Percentiles rank a stretch among this genome's conserved stretches.
Evolutionary conservation across 2,329 filamentous ascomycete species (phyloP).

Genomic region (Pseudogymnoascus sp.): DNA sequence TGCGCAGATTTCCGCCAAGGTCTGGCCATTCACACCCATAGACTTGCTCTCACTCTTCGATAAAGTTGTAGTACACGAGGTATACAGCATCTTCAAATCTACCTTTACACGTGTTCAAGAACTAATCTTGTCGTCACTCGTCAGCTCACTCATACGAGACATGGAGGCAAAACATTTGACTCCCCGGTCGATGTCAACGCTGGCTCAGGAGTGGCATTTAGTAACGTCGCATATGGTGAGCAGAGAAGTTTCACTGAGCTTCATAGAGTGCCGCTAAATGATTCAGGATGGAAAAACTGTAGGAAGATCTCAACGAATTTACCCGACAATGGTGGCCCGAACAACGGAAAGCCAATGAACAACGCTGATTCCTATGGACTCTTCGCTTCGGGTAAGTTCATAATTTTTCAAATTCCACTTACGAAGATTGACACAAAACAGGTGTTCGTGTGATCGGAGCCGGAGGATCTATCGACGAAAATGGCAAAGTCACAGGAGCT

Average conservation of each 20-base stretch:
- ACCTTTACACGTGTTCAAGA: neutral
- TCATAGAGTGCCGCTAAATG: neutral
- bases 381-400: neutral
- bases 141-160: neutral
- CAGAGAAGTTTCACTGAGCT: neutral
- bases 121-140: neutral
- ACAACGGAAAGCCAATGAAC: neutral
- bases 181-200: neutral
- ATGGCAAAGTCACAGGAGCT: neutral
- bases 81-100: neutral
- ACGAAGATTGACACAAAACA: neutral
- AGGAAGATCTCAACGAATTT: neutral
- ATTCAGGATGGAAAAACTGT: neutral
- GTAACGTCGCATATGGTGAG: neutral
- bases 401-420: neutral
- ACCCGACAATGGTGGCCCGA: neutral
- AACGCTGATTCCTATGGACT: neutral
- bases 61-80: neutral
- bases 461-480: too few relatives aligned
- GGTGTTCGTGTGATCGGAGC: neutral
- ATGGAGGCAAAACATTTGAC: neutral
- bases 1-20: neutral
- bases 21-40: neutral
- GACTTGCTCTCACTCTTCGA: neutral
- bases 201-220: neutral